Percentiles rank a stretch among this genome's conserved stretches.
phyloP scores from a whole-genome alignment of 2,329 filamentous ascomycete genomes.

The Colletotrichum orchidophilum region DNA sequence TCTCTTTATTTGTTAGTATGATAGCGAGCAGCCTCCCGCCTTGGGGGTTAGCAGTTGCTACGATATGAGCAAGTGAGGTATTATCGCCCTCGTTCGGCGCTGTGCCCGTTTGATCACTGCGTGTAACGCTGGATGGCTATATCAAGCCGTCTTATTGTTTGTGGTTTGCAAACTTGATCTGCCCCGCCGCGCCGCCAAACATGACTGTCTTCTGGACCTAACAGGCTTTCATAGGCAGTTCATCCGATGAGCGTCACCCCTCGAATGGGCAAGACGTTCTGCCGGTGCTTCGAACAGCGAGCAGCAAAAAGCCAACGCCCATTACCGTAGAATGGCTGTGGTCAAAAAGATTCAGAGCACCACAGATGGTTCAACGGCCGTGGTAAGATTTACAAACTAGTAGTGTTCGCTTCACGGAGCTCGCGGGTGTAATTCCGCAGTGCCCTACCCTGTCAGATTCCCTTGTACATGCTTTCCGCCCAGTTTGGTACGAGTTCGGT shows the following conservation, averaged over 20 bases:
- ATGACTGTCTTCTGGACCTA: not conserved
- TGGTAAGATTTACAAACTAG: not conserved
- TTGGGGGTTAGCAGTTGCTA: not conserved
- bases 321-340: not conserved
- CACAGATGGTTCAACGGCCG: not conserved
- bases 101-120: not conserved
- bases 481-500: not conserved
- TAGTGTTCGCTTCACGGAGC: not conserved
- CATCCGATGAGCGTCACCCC: slow-evolving; percentile 10
- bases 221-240: slow-evolving; percentile 12
- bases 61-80: slow-evolving; percentile 9
- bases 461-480: not conserved
- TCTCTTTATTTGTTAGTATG: not conserved
- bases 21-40: not conserved
- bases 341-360: not conserved
- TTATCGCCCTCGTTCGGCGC: slow-evolving; percentile 8
- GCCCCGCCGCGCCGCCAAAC: not conserved
- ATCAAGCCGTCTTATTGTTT: slow-evolving; percentile 12
- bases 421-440: not conserved
- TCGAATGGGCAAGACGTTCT: not conserved
- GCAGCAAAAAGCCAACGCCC: not conserved
- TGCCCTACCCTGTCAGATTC: not conserved
- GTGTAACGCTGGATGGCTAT: slow-evolving; percentile 3
- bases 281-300: not conserved
- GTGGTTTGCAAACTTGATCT: not conserved